Evolutionary conservation across 768 basidiomycete genomes (phyloP).

Genomic region (Xerocomellus amylosporus): DNA sequence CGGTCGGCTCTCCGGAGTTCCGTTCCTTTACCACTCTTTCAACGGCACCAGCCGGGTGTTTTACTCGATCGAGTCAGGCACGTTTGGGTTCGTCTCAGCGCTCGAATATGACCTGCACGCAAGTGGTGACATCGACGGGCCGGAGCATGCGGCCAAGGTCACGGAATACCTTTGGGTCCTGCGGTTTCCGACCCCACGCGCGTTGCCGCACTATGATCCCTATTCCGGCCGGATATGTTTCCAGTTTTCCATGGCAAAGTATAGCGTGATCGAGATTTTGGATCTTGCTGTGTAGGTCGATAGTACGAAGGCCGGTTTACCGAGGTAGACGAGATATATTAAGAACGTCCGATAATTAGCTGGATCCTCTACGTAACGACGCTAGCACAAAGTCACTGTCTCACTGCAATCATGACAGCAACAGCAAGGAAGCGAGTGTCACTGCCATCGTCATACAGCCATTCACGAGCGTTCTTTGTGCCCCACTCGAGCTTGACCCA

Average conservation of each 20-base stretch:
- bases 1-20: not conserved
- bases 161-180: conserved; percentile 6
- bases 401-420: not conserved
- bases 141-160: not conserved
- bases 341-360: not conserved
- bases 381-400: not conserved
- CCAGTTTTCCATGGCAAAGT: not conserved
- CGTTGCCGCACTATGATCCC: conserved; percentile 20
- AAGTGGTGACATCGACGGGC: not conserved
- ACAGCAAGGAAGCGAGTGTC: not conserved
- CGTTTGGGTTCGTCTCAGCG: not conserved
- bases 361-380: not conserved
- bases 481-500: not conserved
- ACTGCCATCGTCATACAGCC: not conserved
- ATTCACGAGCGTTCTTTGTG: not conserved
- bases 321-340: too few relatives aligned
- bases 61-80: not conserved
- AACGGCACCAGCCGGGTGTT: conserved; percentile 15
- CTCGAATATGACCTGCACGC: conserved; percentile 16
- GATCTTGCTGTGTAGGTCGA: conserved; percentile 14
- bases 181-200: not conserved
- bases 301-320: too few relatives aligned
- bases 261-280: conserved; percentile 9
- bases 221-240: conserved; percentile 21
- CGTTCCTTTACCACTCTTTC: conserved; percentile 13